Conservation (phyloP, 495 filamentous ascomycete species). For the Neohortaea acidophila region DNA sequence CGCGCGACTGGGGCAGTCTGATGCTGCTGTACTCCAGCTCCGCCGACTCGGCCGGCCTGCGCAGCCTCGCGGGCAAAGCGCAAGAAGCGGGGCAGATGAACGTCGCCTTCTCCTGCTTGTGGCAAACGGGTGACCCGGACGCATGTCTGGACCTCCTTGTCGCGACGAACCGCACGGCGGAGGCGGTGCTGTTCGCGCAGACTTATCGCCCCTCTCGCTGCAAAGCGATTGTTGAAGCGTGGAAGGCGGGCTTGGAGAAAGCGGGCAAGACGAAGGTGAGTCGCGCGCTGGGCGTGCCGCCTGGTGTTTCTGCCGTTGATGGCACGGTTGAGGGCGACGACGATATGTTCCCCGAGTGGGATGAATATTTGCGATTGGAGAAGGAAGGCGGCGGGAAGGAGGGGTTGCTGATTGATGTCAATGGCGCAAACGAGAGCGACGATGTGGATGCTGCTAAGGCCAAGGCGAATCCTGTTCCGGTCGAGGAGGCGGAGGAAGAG, state of each 20-base stretch:
- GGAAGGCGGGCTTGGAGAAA: slow-evolving; percentile 71
- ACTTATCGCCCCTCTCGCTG: slow-evolving; percentile 83
- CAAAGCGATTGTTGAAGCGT: slow-evolving; percentile 48
- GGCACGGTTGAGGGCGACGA: slow-evolving; percentile 46
- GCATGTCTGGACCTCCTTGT: slow-evolving; percentile 68
- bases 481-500: background rate
- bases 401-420: slow-evolving; percentile 18
- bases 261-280: slow-evolving; percentile 67
- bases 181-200: slow-evolving; percentile 80
- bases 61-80: slow-evolving; percentile 55
- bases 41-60: slow-evolving; percentile 56
- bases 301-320: slow-evolving; percentile 23
- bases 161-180: slow-evolving; percentile 60
- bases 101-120: slow-evolving; percentile 77
- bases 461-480: background rate
- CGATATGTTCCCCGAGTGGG: slow-evolving; percentile 92
- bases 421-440: slow-evolving; percentile 13
- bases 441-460: slow-evolving; percentile 5
- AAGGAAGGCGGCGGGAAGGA: slow-evolving; percentile 37
- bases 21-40: slow-evolving; percentile 76
- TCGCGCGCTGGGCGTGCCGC: slow-evolving; percentile 69
- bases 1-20: slow-evolving; percentile 78
- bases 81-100: slow-evolving; percentile 68
- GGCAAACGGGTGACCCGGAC: slow-evolving; percentile 70
- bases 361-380: slow-evolving; percentile 72